A percentile compares a stretch with the other conserved stretches of the same genome.
phyloP scores from a whole-genome alignment of 1,284 basidiomycete species.

The Boletus sp. region DNA sequence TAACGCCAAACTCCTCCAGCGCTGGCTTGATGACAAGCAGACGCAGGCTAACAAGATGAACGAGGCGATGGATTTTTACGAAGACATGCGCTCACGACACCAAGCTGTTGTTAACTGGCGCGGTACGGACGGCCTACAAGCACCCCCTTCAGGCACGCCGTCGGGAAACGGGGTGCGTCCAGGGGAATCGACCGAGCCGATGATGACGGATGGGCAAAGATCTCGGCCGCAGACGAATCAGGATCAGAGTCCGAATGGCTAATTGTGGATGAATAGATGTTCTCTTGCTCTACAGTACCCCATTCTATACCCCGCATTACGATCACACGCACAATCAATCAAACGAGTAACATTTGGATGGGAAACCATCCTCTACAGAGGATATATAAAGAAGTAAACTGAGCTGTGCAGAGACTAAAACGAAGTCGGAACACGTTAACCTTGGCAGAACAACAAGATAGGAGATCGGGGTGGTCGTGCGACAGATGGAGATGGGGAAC shows the following conservation, averaged over 20 bases:
- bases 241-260: slow-evolving; percentile 87
- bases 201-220: slow-evolving; percentile 68
- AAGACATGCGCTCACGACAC: slow-evolving; percentile 71
- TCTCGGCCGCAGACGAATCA: slow-evolving; percentile 61
- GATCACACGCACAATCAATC: slow-evolving; percentile 9
- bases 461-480: slow-evolving; percentile 18
- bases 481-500: slow-evolving; percentile 21
- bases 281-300: slow-evolving; percentile 12
- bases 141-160: slow-evolving; percentile 29
- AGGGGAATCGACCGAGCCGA: slow-evolving; percentile 45
- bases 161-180: slow-evolving; percentile 71
- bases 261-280: slow-evolving; percentile 47
- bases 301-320: slow-evolving; percentile 21
- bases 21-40: slow-evolving; percentile 95
- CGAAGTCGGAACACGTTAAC: slow-evolving; percentile 21
- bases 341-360: slow-evolving; percentile 31
- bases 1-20: slow-evolving; percentile 90
- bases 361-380: slow-evolving; percentile 29
- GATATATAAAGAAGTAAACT: slow-evolving; percentile 26
- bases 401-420: slow-evolving; percentile 23
- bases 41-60: slow-evolving; percentile 94
- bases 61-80: slow-evolving; percentile 81
- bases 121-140: slow-evolving; percentile 36
- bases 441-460: slow-evolving; percentile 21
- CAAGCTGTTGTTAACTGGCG: slow-evolving; percentile 55